These are phyloP conservation scores for Clarireedia paspali DNA, from an alignment of 2,329 filamentous ascomycete genomes.

Conservation along the genomic window DNA sequence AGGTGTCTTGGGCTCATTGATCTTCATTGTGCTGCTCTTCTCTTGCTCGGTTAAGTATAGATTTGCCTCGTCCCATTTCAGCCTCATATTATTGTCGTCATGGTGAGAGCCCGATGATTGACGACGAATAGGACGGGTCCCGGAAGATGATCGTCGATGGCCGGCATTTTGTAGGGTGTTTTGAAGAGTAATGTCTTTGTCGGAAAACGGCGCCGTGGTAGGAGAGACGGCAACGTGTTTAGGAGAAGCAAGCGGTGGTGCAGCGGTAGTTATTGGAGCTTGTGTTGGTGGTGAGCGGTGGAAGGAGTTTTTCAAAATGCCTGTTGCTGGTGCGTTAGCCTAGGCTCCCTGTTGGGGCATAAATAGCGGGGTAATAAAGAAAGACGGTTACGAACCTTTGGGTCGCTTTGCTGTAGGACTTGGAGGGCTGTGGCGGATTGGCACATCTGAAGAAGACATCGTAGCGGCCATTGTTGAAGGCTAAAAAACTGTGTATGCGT, in stretches of 20 bases:
- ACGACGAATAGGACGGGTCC: constrained; percentile 47
- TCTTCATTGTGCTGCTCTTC: constrained; percentile 95
- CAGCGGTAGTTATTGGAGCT: constrained; percentile 36
- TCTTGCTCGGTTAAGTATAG: constrained; percentile 96
- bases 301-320: constrained; percentile 89
- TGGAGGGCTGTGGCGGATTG: constrained; percentile 25
- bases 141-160: constrained; percentile 76
- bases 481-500: background rate
- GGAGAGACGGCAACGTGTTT: constrained; percentile 25
- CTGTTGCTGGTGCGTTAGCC: constrained; percentile 37
- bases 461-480: constrained; percentile 11
- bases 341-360: constrained; percentile 3
- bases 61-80: constrained; percentile 99
- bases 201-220: background rate
- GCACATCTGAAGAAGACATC: constrained; percentile 23
- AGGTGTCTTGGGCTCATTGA: constrained; percentile 95
- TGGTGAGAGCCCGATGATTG: constrained; percentile 30
- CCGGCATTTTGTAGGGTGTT: constrained; percentile 95
- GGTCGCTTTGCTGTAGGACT: constrained; percentile 30
- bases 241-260: constrained; percentile 28
- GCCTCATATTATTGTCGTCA: constrained; percentile 55
- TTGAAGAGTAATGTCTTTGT: constrained; percentile 66
- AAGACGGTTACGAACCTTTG: constrained; percentile 26
- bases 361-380: constrained; percentile 3
- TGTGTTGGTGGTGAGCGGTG: constrained; percentile 47